Percentiles rank a stretch among this genome's conserved stretches.
Conservation (phyloP, 176 grass and related monocot genomes). For the Oryza nivara region DNA sequence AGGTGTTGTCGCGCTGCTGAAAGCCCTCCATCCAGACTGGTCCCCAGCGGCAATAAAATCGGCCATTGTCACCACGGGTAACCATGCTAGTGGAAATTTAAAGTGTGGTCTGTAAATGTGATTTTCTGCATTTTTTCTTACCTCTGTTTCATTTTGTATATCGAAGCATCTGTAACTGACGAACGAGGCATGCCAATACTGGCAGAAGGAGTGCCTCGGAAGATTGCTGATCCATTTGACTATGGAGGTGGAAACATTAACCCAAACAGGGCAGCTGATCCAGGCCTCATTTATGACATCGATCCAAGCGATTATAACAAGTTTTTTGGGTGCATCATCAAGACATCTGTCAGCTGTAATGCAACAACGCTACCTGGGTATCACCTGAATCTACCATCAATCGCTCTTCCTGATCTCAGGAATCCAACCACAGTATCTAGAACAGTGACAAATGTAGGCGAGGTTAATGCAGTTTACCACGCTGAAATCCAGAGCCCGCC, state of each 20-base stretch:
- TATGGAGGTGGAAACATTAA: slow-evolving; percentile 38
- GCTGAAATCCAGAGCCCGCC: slow-evolving; percentile 6
- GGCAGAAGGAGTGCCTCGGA: slow-evolving; percentile 26
- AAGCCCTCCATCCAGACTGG: slow-evolving; percentile 44
- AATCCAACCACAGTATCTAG: background rate
- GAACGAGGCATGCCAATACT: slow-evolving; percentile 33
- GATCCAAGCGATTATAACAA: slow-evolving; percentile 36
- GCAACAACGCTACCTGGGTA: background rate
- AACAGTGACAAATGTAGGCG: slow-evolving; percentile 39
- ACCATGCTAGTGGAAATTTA: background rate
- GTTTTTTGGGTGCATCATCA: slow-evolving; percentile 30
- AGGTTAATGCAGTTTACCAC: slow-evolving; percentile 26
- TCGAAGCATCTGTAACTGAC: slow-evolving; percentile 29
- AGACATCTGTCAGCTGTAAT: background rate
- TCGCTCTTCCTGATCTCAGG: slow-evolving; percentile 36
- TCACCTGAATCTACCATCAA: slow-evolving; percentile 41
- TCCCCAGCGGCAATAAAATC: slow-evolving; percentile 44
- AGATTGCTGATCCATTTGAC: slow-evolving; percentile 49
- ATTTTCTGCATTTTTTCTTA: too few relatives aligned
- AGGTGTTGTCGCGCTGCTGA: slow-evolving; percentile 21
- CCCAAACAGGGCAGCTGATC: slow-evolving; percentile 25
- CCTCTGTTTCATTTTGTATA: background rate
- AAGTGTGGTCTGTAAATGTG: background rate
- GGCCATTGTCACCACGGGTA: slow-evolving; percentile 47
- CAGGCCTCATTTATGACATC: slow-evolving; percentile 43